Conservation (phyloP, 163 green algal species). For the Chlorella variabilis region DNA sequence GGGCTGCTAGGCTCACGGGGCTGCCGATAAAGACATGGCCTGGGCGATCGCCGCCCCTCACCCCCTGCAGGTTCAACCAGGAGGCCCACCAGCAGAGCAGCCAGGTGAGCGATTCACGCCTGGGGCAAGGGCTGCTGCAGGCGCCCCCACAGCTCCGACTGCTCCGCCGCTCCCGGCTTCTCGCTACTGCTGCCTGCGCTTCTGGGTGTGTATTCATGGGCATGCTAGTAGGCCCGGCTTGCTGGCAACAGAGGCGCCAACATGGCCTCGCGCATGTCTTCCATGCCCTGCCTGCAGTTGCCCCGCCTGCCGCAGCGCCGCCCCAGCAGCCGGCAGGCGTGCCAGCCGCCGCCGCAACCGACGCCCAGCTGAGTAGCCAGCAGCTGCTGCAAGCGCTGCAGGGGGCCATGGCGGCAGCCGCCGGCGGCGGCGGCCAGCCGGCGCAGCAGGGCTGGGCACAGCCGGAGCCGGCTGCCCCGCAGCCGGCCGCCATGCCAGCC, state of each 20-base stretch:
- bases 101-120: background rate
- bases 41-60: too few relatives aligned
- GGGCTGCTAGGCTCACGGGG: too few relatives aligned
- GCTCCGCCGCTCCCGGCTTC: too few relatives aligned
- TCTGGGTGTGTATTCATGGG: background rate
- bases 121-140: background rate
- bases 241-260: background rate
- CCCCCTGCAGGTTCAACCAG: background rate
- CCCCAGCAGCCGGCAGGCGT: too few relatives aligned
- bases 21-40: too few relatives aligned
- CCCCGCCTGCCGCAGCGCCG: background rate
- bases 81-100: background rate
- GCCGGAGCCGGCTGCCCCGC: too few relatives aligned
- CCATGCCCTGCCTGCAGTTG: too few relatives aligned
- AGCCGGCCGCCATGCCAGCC: too few relatives aligned
- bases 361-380: background rate
- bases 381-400: slow-evolving; percentile 4
- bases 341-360: background rate
- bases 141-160: background rate
- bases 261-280: too few relatives aligned
- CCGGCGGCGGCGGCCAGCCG: too few relatives aligned
- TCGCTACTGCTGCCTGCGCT: background rate
- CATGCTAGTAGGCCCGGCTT: background rate
- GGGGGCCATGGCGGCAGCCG: background rate
- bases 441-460: too few relatives aligned